A percentile compares a stretch with the other conserved stretches of the same genome.
Conservation (phyloP, 106 monocot genomes). For the Dioscorea alata region DNA sequence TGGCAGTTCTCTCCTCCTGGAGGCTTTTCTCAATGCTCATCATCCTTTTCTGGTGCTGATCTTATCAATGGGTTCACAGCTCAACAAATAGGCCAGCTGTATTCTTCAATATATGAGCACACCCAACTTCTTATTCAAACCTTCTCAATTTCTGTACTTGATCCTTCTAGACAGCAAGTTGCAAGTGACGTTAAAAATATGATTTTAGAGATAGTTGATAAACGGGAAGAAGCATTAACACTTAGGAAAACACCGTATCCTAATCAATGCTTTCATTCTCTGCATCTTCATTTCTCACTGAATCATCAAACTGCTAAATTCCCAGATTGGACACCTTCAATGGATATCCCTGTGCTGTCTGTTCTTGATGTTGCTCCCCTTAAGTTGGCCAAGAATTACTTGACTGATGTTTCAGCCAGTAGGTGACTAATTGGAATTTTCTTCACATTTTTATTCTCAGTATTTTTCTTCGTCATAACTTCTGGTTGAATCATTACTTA, state of each 20-base stretch:
- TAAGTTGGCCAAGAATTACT: conserved; percentile 42
- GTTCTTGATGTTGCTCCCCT: conserved; percentile 84
- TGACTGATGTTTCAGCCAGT: conserved; percentile 68
- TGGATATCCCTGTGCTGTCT: conserved; percentile 41
- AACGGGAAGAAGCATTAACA: conserved; percentile 49
- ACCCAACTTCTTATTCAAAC: conserved; percentile 87
- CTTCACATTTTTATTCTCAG: background rate
- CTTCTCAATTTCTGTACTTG: conserved; percentile 69
- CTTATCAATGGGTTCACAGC: conserved; percentile 51
- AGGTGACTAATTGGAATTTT: conserved; percentile 27
- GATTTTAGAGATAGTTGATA: conserved; percentile 62
- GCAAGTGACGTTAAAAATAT: conserved; percentile 42
- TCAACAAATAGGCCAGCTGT: conserved; percentile 68
- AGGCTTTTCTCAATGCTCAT: conserved; percentile 18
- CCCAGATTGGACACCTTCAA: conserved; percentile 43
- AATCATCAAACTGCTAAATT: conserved; percentile 13
- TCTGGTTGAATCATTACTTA: background rate
- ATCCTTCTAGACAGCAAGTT: conserved; percentile 60
- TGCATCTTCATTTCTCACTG: conserved; percentile 38
- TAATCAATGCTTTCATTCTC: conserved; percentile 36
- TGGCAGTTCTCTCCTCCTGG: conserved; percentile 17
- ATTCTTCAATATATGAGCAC: conserved; percentile 79
- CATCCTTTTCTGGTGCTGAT: conserved; percentile 19
- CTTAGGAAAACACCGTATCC: conserved; percentile 40
- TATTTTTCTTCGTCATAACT: background rate